Base-by-base conservation (phyloP, 2,329 filamentous ascomycete genomes). In the Exophiala calicioides region DNA sequence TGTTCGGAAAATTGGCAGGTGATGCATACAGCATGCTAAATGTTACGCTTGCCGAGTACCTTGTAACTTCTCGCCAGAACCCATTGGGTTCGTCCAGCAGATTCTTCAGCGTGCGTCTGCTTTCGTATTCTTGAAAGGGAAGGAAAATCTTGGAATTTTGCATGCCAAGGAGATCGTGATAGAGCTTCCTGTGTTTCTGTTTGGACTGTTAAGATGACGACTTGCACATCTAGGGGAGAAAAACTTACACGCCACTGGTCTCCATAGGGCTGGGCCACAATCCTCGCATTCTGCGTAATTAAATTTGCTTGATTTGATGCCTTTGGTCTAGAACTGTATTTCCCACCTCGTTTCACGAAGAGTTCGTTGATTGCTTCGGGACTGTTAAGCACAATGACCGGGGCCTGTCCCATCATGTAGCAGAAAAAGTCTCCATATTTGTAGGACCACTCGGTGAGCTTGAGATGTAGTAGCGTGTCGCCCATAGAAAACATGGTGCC, bases 371-470 rank as follows among this genome's bases (percentile, higher is more conserved):
- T 26, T 9, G 47, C 37, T 8, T 33, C 21, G 19, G 36, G 42
- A 21, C 47, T 51, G 43, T 39, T 51, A 18, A 51, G 27, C 18
- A 51, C 47, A 34, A 51, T 29, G 16, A 51, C 37, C 9, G 27
- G 38, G 27, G 42, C 29, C 18, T 29, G 12, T 16, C 47, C 47
- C 43, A 47, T 27, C 18, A 37, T 47, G 31, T 31, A 34, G 4
- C 37, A 51, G 38, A 40, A 51, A 32, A 51, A 46, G 21, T 51
- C 47, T 13, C 47, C 47, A 31, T 51, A 51, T 31, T n/a, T n/a
- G n/a, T n/a, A n/a, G n/a, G n/a, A n/a, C n/a, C n/a, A n/a, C n/a
- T n/a, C n/a, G n/a, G n/a, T n/a, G n/a, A n/a, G n/a, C n/a, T n/a
- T n/a, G n/a, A n/a, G n/a, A n/a, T n/a, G n/a, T n/a, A n/a, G n/a